Base-by-base conservation (phyloP, 805 yeast genomes). In the Zygosaccharomyces rouxii region DNA sequence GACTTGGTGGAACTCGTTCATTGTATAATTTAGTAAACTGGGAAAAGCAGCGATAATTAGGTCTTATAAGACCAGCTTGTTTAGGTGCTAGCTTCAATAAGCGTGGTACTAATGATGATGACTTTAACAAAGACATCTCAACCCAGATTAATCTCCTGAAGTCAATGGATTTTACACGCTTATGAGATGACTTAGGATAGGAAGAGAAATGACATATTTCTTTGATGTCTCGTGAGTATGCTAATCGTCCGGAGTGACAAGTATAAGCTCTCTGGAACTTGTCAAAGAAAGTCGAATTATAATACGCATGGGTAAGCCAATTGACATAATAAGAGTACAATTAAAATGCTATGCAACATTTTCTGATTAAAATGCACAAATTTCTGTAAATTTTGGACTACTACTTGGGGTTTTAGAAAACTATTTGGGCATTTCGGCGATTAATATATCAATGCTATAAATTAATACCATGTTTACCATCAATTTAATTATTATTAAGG, bases 41-140 rank as follows among this genome's bases (percentile, higher is more conserved):
- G 23, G 35, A 29, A 41, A 41, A 41, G 44, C 44, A 41, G 10
- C 44, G 44, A 19, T 14, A 14, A 18, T 5, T 18, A 21, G 44
- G 25, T 19, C 44, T 29, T 23, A 21, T 13, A 30, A 41, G 25
- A 21, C 22, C 21, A 29, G 28, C 5, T 11, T 23, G 25, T 41
- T 29, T 29, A 16, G 37, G 16, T 26, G 28, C 21, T 9, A 33
- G 14, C 21, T 18, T 16, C 7, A 38, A 13, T 11, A 16, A 11
- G 18, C 13, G 42, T 38, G 42, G 18, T 25, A 23, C 9, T 11
- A 38, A 14, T 19, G 18, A 4, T 7, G 19, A 19, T 1, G 40
- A 23, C n/a, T 38, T 23, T 9, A 40, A 40, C 33, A 14, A 10
- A 19, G 33, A 5, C 25, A 40, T 22, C 7, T 14, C 43, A 14